Evolutionary conservation across 1,284 basidiomycete species (phyloP).

Genomic region (Irpex sp.): DNA sequence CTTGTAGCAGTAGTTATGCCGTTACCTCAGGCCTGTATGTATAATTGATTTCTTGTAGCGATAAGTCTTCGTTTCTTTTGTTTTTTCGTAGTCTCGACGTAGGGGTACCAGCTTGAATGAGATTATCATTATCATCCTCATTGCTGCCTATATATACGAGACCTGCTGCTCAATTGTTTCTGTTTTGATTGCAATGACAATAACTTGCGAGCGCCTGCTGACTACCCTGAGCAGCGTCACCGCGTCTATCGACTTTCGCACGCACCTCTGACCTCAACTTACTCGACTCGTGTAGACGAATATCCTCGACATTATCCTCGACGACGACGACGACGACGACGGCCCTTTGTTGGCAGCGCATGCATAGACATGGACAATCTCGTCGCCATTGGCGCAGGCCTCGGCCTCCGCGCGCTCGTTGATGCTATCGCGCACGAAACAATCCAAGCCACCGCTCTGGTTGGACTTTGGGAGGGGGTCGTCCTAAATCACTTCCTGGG

Average conservation of each 20-base stretch:
- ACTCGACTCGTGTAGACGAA: neutral
- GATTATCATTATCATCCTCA: neutral
- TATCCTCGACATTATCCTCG: neutral
- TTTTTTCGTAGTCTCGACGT: neutral
- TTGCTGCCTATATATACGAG: neutral
- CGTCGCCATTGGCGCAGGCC: conserved; percentile 32
- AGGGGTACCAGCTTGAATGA: neutral
- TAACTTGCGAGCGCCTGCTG: neutral
- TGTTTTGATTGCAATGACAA: neutral
- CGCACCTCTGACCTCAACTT: neutral
- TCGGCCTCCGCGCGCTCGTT: conserved; percentile 30
- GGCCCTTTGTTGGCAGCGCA: conserved; percentile 2
- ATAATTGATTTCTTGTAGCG: neutral
- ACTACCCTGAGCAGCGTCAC: neutral
- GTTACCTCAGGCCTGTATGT: neutral
- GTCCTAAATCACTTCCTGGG: conserved; percentile 64
- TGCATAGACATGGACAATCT: conserved; percentile 30
- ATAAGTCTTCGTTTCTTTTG: neutral
- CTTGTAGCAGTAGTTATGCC: neutral
- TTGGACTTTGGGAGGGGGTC: conserved; percentile 72
- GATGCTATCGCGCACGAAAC: conserved; percentile 42
- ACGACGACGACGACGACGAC: conserved; percentile 1
- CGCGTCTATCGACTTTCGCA: neutral
- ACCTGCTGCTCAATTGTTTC: neutral
- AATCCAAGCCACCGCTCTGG: conserved; percentile 36